Base-by-base conservation (phyloP, 345 rosid genomes). In the Isatis tinctoria region DNA sequence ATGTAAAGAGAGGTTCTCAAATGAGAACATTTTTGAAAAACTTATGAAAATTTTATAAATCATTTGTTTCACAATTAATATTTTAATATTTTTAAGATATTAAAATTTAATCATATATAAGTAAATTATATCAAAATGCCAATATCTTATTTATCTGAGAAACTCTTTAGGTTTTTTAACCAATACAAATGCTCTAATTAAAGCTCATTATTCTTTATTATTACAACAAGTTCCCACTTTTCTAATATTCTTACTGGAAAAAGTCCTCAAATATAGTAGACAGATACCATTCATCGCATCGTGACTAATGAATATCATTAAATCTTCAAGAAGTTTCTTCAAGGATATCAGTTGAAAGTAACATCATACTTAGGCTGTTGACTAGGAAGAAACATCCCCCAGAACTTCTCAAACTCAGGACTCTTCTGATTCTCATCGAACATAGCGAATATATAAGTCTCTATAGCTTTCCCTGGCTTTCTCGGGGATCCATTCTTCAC, bases 401-500 rank as follows among this genome's bases (percentile, higher is more conserved):
- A 90, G 12, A 60, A 56, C 73, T 77, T 90, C 80, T 90, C 96
- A 16, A 1, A 20, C 14, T 86, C 90, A 0, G 83, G 83, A n/a
- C 3, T 49, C 70, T 87, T 90, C 71, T 8, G 9, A 44, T 75
- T 80, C 81, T 90, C 90, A 68, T 90, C 82, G 70, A 80, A 87
- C 87, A 83, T 77, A 10, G 40, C 6, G 44, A 57, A 89, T 57
- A 89, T 67, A 16, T 89, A 89, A 0, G 96, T 83, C 78, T 87
- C 92, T 8, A 83, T 81, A 4, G 92, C 60, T 66, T 33, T 77
- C 48, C 66, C 80, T 9, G 82, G 81, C 71, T 14, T 83, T 74
- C 57, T 83, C 4, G 84, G 82, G 14, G 76, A 24, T 24, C 86
- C 86, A 3, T 2, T 41, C 58, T 78, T 80, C 61, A 80, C 86